Base-by-base conservation (phyloP, 1,284 basidiomycete genomes). In the Cutaneotrichosporon sp. region DNA sequence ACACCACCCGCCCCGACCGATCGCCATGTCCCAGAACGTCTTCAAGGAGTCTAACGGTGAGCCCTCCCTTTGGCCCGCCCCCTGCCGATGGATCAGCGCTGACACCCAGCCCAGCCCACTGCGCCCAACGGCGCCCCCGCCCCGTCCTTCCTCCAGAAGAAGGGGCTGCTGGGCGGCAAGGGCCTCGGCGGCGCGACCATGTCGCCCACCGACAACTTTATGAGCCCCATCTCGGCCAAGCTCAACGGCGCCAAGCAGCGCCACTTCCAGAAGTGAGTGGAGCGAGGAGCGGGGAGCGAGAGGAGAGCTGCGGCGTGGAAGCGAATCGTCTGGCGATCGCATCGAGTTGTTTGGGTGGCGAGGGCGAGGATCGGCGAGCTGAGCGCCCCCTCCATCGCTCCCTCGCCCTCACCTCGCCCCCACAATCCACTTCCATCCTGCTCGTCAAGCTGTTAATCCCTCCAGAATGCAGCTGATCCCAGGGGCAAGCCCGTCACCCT, bases 201-300 rank as follows among this genome's bases (percentile, higher is more conserved):
- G 69, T 95, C 92, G 25, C 93, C 93, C 8, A 95, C 93, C 11
- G 93, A 97, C 77, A 91, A 90, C 74, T 83, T 95, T 77, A 86
- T 95, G 82, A 94, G 92, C 3, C 93, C 93, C 1, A 87, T 87
- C 75, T 89, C 91, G 13, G 89, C 93, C 80, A 95, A 95, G 80
- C 84, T 97, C 64, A 90, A 83, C 67, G 89, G 89, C 33, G 88
- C 89, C 6, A 94, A 88, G 84, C 92, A 93, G 84, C 91, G 92
- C 77, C 91, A 92, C 71, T 95, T 95, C 76, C 82, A 81, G 62
- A 95, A 91, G 93, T 95, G 68, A 54, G 90, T 82, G 20, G 55
- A 27, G 27, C 2, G 6, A 22, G 16, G 29, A 42, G 24, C 14
- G 27, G 43, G 11, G 42, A 46, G 24, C 13, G 6, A 18, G 27